Conservation (phyloP, 2,329 filamentous ascomycete species). For the Pseudocercospora macadamiae region DNA sequence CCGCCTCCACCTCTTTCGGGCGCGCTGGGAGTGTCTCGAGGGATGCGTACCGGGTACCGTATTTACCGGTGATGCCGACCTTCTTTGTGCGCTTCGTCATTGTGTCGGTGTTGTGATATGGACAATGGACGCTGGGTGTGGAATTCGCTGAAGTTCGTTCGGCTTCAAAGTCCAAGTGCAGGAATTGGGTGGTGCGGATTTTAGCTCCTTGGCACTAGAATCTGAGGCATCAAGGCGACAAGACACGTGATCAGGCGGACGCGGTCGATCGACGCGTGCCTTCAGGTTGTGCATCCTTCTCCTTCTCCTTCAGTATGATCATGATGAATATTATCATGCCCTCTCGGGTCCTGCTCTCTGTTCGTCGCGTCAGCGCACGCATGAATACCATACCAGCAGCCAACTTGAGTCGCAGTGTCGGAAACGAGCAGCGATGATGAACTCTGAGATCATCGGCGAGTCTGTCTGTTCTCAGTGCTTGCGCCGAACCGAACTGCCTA, state of each 20-base stretch:
- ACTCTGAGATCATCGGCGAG: background rate
- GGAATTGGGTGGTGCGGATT: background rate
- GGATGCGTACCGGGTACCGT: constrained; percentile 82
- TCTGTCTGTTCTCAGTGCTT: constrained; percentile 15
- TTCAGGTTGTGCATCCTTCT: constrained; percentile 6
- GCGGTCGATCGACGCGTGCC: no score
- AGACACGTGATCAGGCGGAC: constrained; percentile 3
- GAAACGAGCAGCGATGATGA: background rate
- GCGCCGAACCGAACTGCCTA: constrained; percentile 16
- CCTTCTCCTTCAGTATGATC: background rate
- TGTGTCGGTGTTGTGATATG: constrained; percentile 52
- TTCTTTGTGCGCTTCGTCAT: constrained; percentile 98
- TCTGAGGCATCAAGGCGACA: no score
- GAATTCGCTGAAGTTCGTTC: constrained; percentile 8
- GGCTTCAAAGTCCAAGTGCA: constrained; percentile 14
- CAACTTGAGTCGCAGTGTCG: background rate
- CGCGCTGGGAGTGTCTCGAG: constrained; percentile 15
- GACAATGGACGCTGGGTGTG: constrained; percentile 18
- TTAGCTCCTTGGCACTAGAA: background rate
- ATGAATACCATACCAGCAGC: no score
- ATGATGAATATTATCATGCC: no score
- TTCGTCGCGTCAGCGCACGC: no score
- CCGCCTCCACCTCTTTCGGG: constrained; percentile 13
- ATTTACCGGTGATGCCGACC: constrained; percentile 99
- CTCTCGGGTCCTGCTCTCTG: no score